Percentiles rank a stretch among this genome's conserved stretches.
Evolutionary conservation across 257 asterid genomes (phyloP).

Genomic region (Misopates orontium): DNA sequence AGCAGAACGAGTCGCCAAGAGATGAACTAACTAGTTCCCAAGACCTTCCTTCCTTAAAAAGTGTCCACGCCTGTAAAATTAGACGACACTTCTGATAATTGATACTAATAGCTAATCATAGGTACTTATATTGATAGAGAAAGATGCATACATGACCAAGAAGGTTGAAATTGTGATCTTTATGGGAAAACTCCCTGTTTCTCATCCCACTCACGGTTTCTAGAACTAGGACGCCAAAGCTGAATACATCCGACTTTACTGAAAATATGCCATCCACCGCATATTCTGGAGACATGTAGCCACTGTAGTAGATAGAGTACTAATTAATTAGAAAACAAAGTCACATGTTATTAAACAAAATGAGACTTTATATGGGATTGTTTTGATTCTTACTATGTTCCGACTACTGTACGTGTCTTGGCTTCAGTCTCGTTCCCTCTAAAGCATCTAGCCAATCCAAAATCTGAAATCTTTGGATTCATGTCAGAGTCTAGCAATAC

Average conservation of each 20-base stretch:
- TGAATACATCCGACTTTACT: too few species aligned
- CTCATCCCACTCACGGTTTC: too few species aligned
- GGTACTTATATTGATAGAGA: too few species aligned
- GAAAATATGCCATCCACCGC: too few species aligned
- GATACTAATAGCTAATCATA: too few species aligned
- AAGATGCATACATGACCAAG: neutral
- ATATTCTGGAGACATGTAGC: too few species aligned
- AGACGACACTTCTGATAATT: too few species aligned
- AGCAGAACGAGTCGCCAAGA: conserved; percentile 13
- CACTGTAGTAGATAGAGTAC: neutral
- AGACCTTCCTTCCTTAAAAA: conserved; percentile 25
- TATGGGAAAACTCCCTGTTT: too few species aligned
- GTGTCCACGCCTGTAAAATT: conserved; percentile 25
- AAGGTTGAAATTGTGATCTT: too few species aligned
- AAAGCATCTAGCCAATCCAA: conserved; percentile 38
- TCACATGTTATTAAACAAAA: neutral
- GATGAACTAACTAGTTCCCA: conserved; percentile 21
- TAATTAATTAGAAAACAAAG: neutral
- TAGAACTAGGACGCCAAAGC: too few species aligned
- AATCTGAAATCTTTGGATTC: conserved; percentile 42
- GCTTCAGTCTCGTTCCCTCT: conserved; percentile 32
- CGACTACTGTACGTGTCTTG: neutral
- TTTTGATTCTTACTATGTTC: neutral
- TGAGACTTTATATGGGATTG: neutral
- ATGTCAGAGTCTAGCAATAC: conserved; percentile 6